A percentile compares a stretch with the other conserved stretches of the same genome.
Conservation (phyloP, 352 stramenopile species). For the Phytopythium helicoides region DNA sequence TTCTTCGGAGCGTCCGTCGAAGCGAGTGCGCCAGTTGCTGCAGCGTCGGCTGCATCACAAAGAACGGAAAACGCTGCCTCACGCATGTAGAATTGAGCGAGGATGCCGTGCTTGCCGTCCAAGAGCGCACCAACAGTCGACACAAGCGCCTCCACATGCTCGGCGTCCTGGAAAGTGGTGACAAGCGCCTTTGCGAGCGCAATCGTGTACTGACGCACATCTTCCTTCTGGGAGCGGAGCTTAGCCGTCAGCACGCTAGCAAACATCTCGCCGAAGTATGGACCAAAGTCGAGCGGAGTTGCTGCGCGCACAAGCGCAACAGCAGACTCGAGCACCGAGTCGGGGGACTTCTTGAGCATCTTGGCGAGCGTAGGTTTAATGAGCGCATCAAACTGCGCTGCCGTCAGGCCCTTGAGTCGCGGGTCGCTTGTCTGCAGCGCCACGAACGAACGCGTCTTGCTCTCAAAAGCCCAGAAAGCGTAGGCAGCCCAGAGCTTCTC, state of each 20-base stretch:
- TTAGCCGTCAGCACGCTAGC: slow-evolving; percentile 65
- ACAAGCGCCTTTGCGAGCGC: slow-evolving; percentile 49
- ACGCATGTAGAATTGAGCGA: slow-evolving; percentile 89
- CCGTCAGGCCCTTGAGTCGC: slow-evolving; percentile 53
- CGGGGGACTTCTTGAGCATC: slow-evolving; percentile 82
- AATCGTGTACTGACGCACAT: slow-evolving; percentile 59
- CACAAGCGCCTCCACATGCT: slow-evolving; percentile 57
- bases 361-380: slow-evolving; percentile 67
- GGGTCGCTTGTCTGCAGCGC: slow-evolving; percentile 32
- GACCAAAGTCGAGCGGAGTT: slow-evolving; percentile 61
- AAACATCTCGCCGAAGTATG: slow-evolving; percentile 66
- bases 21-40: slow-evolving; percentile 23
- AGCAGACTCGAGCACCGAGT: slow-evolving; percentile 66
- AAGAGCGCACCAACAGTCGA: slow-evolving; percentile 53
- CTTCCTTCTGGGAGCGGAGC: slow-evolving; percentile 78
- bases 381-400: slow-evolving; percentile 58
- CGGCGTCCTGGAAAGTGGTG: slow-evolving; percentile 40
- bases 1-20: slow-evolving; percentile 23
- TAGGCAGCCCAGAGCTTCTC: slow-evolving; percentile 58
- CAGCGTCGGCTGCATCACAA: slow-evolving; percentile 44
- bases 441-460: slow-evolving; percentile 53
- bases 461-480: slow-evolving; percentile 75
- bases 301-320: slow-evolving; percentile 43
- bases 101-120: slow-evolving; percentile 78
- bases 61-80: slow-evolving; percentile 72